A percentile compares a stretch with the other conserved stretches of the same genome.
Evolutionary conservation across 352 stramenopile species (phyloP).

Genomic region (Lagenidium giganteum): DNA sequence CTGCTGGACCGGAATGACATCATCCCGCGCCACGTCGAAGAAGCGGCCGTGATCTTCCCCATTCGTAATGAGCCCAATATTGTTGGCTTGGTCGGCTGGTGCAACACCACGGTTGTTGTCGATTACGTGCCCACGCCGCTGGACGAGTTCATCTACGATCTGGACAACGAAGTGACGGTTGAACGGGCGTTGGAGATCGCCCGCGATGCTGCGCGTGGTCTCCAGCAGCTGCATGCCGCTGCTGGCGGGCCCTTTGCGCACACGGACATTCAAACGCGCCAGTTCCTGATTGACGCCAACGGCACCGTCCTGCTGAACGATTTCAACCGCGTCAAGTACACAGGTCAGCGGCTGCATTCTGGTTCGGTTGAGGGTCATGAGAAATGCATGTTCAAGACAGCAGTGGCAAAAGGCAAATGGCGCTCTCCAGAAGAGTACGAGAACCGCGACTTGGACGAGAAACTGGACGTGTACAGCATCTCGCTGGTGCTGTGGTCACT

Average conservation of each 20-base stretch:
- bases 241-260: slow-evolving; percentile 68
- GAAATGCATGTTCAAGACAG: slow-evolving; percentile 58
- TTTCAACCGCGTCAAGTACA: slow-evolving; percentile 80
- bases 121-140: slow-evolving; percentile 65
- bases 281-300: slow-evolving; percentile 66
- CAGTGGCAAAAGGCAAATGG: slow-evolving; percentile 76
- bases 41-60: slow-evolving; percentile 59
- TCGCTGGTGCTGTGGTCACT: slow-evolving; percentile 66
- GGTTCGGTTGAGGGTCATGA: slow-evolving; percentile 28
- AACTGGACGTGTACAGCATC: slow-evolving; percentile 66
- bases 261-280: slow-evolving; percentile 71
- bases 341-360: slow-evolving; percentile 30
- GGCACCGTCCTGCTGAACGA: slow-evolving; percentile 70
- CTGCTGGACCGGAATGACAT: slow-evolving; percentile 52
- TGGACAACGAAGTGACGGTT: slow-evolving; percentile 30
- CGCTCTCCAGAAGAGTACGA: slow-evolving; percentile 70
- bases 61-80: slow-evolving; percentile 71
- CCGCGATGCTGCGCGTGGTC: slow-evolving; percentile 44
- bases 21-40: slow-evolving; percentile 66
- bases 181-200: slow-evolving; percentile 41
- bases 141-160: slow-evolving; percentile 57
- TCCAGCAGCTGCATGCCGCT: slow-evolving; percentile 62
- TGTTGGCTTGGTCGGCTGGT: slow-evolving; percentile 66
- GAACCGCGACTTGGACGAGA: slow-evolving; percentile 37
- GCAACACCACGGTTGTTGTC: slow-evolving; percentile 69